Evolutionary conservation across 768 basidiomycete species (phyloP), one percentile per base, ranked within the genome.

Genomic region (Phanerochaete sordida): DNA sequence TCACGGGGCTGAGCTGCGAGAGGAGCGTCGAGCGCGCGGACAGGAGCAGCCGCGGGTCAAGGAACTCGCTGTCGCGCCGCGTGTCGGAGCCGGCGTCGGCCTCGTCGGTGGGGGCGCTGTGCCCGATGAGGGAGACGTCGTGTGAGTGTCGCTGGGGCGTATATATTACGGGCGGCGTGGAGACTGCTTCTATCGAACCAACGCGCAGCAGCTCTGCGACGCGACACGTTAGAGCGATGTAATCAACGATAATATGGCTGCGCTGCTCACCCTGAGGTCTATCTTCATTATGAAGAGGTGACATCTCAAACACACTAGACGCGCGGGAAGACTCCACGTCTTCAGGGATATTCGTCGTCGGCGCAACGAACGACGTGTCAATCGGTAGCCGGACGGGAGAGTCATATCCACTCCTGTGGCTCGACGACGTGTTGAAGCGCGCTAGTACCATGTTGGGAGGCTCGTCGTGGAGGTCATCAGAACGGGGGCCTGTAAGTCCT

Each of bases 141-240:
- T 62, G 68, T 1, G 71, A 74, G 35, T 65, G 63, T 15, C 80
- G 81, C 49, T 76, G 75, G 28, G 77, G 72, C 2, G 72, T 67
- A 2, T 70, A 63, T 15, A 75, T 73, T n/a, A 77, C 72, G 11
- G 80, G 74, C 0, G 85, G 85, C 0, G 83, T 85, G 11, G 75
- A 69, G 2, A 78, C 68, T 0, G 83, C 78, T 61, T 82, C 83
- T 6, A 86, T 74, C 31, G 74, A 68, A 24, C 84, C 81, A 28
- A 86, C 68, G 43, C 83, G 81, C 65, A 83, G 75, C 16, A 72
- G 57, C 52, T 78, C 84, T 86, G 64, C 13, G 4, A 35, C 7
- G 57, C 60, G 46, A 46, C 62, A 57, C 21, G 39, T 43, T 16
- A 43, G 39, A 43, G 19, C 7, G 19, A 43, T 4, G 4, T 9